A percentile compares a stretch with the other conserved stretches of the same genome.
Conservation (phyloP, 805 yeast genomes). For the Candida ascalaphidarum region DNA sequence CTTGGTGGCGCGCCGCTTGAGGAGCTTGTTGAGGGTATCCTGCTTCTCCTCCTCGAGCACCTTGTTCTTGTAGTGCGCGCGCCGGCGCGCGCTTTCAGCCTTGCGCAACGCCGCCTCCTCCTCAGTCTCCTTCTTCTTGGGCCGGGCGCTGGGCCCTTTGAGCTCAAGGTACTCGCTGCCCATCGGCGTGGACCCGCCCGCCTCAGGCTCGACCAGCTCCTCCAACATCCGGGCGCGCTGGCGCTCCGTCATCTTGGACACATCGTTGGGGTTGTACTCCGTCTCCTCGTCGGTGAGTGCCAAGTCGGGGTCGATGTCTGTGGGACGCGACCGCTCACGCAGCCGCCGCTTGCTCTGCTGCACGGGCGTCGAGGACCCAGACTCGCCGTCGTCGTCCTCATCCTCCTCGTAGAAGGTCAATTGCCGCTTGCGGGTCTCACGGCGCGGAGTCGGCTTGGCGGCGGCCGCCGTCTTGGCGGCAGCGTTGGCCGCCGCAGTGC, state of each 20-base stretch:
- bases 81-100: constrained; percentile 81
- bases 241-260: constrained; percentile 46
- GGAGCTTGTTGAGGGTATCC: constrained; percentile 80
- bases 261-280: constrained; percentile 36
- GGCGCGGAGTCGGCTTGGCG: constrained; percentile 3
- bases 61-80: constrained; percentile 77
- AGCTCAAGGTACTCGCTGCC: constrained; percentile 19
- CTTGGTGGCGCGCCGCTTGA: constrained; percentile 77
- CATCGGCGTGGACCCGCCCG: too few species aligned
- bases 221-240: constrained; percentile 41
- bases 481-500: constrained; percentile 2
- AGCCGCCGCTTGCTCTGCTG: constrained; percentile 4
- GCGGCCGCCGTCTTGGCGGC: constrained; percentile 1
- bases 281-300: constrained; percentile 34
- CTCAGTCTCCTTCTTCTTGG: constrained; percentile 59
- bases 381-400: constrained; percentile 13
- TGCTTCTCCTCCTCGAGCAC: constrained; percentile 86
- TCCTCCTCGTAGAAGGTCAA: constrained; percentile 30
- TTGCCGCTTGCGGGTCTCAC: constrained; percentile 29
- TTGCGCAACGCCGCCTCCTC: constrained; percentile 77
- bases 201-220: constrained; percentile 8
- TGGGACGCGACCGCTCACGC: constrained; percentile 13
- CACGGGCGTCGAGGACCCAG: constrained; percentile 1
- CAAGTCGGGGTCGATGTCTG: constrained; percentile 26
- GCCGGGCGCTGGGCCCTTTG: constrained; percentile 26